Base-by-base conservation (phyloP, 805 yeast species). In the Hanseniaspora guilliermondii region DNA sequence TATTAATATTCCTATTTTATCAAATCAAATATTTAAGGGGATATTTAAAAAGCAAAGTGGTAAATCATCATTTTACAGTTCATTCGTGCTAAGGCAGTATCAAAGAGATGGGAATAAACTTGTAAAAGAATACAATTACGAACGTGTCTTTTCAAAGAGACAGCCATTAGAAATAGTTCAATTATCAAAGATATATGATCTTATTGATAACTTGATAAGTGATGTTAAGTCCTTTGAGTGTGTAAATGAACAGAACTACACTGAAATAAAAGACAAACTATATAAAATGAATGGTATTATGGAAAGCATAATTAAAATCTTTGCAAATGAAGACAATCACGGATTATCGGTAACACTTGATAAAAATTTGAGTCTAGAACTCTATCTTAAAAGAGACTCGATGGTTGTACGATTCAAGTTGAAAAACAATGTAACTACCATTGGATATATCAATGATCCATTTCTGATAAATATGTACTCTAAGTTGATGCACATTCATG, bases 401-500 rank as follows among this genome's bases (percentile, higher is more conserved):
- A 52, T 52, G 55, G 45, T 52, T n/a, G 30, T 52, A 4, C 35
- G 39, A 8, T 52, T 52, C 19, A 52, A 44, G 32, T 38, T 52
- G 3, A 52, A 52, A 25, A 25, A 52, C 30, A 24, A 16, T 14
- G 17, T 37, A 6, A 25, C 21, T 2, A 36, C 49, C 11, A 52
- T 52, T 19, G 55, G 49, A 1, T 52, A 52, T 32, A 52, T 52
- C 35, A 52, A 52, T 14, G 55, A 52, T 19, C 55, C 55, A 16
- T 52, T 33, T 27, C 17, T 52, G 4, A 52, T 52, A 25, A 44
- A 52, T 16, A 11, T 52, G 19, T 52, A 36, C 21, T 32, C 49
- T 8, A 52, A 52, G 49, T 16, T 52, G 11, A 30, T 32, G 24
- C 49, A 52, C 46, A n/a, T 52, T 2, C 27, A 44, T 4, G 49